Percentiles rank a stretch among this genome's conserved stretches.
Evolutionary conservation across 2,329 filamentous ascomycete genomes (phyloP).

Genomic region (Didymella pinodella): DNA sequence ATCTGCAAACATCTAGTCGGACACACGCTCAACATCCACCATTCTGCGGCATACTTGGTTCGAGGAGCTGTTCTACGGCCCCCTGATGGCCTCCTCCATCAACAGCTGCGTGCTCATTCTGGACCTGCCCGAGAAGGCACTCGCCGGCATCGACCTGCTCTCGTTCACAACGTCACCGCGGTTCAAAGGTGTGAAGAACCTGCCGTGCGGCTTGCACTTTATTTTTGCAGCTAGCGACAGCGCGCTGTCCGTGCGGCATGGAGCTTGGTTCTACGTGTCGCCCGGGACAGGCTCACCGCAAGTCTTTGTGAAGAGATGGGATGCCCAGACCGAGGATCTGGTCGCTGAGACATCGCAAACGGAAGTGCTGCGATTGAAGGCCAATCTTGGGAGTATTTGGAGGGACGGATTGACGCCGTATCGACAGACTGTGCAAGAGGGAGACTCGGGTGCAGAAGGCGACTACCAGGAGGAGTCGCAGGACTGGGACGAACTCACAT

Average conservation of each 20-base stretch:
- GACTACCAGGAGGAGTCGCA: slow-evolving; percentile 53
- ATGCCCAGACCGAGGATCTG: slow-evolving; percentile 56
- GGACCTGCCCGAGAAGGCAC: slow-evolving; percentile 55
- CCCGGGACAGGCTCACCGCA: slow-evolving; percentile 48
- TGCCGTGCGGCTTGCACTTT: slow-evolving; percentile 68
- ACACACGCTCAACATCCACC: slow-evolving; percentile 26
- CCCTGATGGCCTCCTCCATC: slow-evolving; percentile 46
- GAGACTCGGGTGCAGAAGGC: slow-evolving; percentile 40
- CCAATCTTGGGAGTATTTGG: slow-evolving; percentile 65
- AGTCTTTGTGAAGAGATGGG: slow-evolving; percentile 67
- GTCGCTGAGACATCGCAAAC: slow-evolving; percentile 53
- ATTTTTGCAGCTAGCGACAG: slow-evolving; percentile 66
- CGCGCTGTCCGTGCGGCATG: slow-evolving; percentile 67
- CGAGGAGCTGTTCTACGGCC: slow-evolving; percentile 45
- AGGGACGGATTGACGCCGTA: slow-evolving; percentile 60
- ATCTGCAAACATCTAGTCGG: slow-evolving; percentile 2
- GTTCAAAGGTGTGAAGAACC: slow-evolving; percentile 67
- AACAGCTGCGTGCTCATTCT: slow-evolving; percentile 54
- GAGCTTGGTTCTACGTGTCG: slow-evolving; percentile 66
- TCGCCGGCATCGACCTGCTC: slow-evolving; percentile 64
- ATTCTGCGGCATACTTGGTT: slow-evolving; percentile 48
- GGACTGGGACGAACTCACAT: slow-evolving; percentile 64
- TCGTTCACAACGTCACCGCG: slow-evolving; percentile 69
- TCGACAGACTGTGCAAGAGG: slow-evolving; percentile 52
- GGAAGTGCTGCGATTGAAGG: slow-evolving; percentile 59